These are phyloP conservation scores for Lomentospora prolificans DNA, from an alignment of 2,329 filamentous ascomycete species.

Conservation along the genomic window DNA sequence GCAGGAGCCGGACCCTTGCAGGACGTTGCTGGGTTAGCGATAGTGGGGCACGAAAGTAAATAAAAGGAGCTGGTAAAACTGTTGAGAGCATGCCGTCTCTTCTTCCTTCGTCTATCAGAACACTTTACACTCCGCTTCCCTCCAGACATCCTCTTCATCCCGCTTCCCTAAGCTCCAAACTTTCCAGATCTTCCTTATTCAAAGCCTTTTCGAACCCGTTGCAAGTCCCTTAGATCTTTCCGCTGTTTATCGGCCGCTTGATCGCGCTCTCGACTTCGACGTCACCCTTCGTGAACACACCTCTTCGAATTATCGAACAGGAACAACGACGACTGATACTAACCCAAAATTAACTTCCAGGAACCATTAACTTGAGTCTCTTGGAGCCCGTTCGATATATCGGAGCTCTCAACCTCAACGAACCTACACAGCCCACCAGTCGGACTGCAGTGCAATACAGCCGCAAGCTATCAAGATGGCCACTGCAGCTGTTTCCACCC, in stretches of 20 bases:
- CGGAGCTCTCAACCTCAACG: slow-evolving; percentile 28
- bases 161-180: slow-evolving; percentile 14
- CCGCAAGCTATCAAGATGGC: slow-evolving; percentile 58
- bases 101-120: slow-evolving; percentile 13
- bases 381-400: slow-evolving; percentile 43
- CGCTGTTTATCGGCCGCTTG: slow-evolving; percentile 31
- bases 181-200: slow-evolving; percentile 13
- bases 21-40: slow-evolving; percentile 12
- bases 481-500: slow-evolving; percentile 70
- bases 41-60: slow-evolving; percentile 32
- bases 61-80: slow-evolving; percentile 24
- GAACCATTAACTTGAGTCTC: slow-evolving; percentile 51
- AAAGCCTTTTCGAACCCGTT: slow-evolving; percentile 22
- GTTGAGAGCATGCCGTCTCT: slow-evolving; percentile 14
- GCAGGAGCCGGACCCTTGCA: slow-evolving; percentile 10
- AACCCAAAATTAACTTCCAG: slow-evolving; percentile 32
- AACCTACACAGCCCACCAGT: slow-evolving; percentile 17
- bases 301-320: slow-evolving; percentile 38
- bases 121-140: slow-evolving; percentile 12
- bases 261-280: slow-evolving; percentile 36
- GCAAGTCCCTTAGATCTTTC: slow-evolving; percentile 39
- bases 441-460: slow-evolving; percentile 11
- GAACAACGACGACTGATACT: slow-evolving; percentile 31
- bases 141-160: slow-evolving; percentile 8
- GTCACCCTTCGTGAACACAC: slow-evolving; percentile 30